These are phyloP conservation scores for Melanogaster broomeanus DNA, from an alignment of 768 basidiomycete genomes.

Conservation along the genomic window DNA sequence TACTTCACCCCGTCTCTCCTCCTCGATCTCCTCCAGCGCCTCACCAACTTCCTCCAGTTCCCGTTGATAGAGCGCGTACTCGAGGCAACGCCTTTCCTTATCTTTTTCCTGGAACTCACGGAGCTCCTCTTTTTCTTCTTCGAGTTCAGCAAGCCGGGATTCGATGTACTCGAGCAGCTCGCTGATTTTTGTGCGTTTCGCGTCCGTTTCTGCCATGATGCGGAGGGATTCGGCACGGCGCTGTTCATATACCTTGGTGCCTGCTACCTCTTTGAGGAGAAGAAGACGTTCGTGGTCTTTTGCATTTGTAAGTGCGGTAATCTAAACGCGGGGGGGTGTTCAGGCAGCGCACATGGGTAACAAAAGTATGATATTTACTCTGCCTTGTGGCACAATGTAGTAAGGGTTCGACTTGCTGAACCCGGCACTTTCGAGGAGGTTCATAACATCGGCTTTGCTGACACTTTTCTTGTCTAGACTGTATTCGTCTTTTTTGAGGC, in stretches of 20 bases:
- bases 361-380: conserved; percentile 52
- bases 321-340: conserved; percentile 49
- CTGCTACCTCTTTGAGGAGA: conserved; percentile 96
- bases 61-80: conserved; percentile 91
- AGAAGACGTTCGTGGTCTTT: conserved; percentile 93
- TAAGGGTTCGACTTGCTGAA: conserved; percentile 99
- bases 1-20: conserved; percentile 79
- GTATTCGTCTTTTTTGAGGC: conserved; percentile 98
- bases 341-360: conserved; percentile 4
- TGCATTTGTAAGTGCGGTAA: conserved; percentile 94
- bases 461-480: conserved; percentile 94
- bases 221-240: conserved; percentile 89
- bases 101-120: conserved; percentile 97
- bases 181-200: conserved; percentile 87
- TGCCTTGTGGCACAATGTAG: conserved; percentile 97
- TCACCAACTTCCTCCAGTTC: conserved; percentile 89
- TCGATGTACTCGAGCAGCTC: conserved; percentile 92
- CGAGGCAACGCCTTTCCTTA: conserved; percentile 89
- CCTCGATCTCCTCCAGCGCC: conserved; percentile 82
- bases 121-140: conserved; percentile 97
- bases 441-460: conserved; percentile 97
- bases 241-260: conserved; percentile 97
- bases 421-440: conserved; percentile 92
- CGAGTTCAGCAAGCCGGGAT: conserved; percentile 84
- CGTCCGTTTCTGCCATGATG: conserved; percentile 96